Evolutionary conservation across 2,329 filamentous ascomycete species (phyloP).

Genomic region (Cryphonectria parasitica): DNA sequence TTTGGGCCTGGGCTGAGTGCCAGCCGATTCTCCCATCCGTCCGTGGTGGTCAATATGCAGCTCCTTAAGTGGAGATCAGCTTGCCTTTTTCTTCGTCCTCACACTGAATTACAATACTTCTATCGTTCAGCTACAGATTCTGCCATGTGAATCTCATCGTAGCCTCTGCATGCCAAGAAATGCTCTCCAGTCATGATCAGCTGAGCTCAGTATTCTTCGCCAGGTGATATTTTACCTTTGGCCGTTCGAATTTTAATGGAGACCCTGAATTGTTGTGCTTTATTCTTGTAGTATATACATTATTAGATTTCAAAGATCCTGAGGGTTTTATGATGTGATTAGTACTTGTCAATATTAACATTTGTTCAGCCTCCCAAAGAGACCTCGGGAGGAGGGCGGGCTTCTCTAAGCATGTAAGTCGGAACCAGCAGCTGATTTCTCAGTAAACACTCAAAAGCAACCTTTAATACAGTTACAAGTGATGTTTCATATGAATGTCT

Average conservation of each 20-base stretch:
- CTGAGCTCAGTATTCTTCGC: neutral
- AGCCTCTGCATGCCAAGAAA: neutral
- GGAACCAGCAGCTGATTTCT: neutral
- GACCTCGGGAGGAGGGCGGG: too few species aligned
- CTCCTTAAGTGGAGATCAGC: neutral
- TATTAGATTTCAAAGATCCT: too few species aligned
- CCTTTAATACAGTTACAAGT: too few species aligned
- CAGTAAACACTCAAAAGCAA: neutral
- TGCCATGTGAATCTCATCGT: neutral
- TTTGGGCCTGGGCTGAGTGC: neutral
- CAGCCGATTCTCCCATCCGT: neutral
- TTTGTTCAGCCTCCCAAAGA: too few species aligned
- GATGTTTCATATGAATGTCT: too few species aligned
- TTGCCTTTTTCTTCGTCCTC: neutral
- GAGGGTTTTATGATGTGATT: too few species aligned
- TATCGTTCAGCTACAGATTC: neutral
- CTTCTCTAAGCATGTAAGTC: too few species aligned
- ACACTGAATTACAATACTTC: neutral
- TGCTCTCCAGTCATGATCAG: neutral
- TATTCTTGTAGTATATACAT: too few species aligned
- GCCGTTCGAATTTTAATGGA: too few species aligned
- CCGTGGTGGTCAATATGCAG: neutral
- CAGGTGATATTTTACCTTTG: too few species aligned
- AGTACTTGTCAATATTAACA: too few species aligned
- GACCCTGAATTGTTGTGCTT: too few species aligned